Evolutionary conservation across 352 stramenopile genomes (phyloP).

Genomic region (Phytophthora idaei): DNA sequence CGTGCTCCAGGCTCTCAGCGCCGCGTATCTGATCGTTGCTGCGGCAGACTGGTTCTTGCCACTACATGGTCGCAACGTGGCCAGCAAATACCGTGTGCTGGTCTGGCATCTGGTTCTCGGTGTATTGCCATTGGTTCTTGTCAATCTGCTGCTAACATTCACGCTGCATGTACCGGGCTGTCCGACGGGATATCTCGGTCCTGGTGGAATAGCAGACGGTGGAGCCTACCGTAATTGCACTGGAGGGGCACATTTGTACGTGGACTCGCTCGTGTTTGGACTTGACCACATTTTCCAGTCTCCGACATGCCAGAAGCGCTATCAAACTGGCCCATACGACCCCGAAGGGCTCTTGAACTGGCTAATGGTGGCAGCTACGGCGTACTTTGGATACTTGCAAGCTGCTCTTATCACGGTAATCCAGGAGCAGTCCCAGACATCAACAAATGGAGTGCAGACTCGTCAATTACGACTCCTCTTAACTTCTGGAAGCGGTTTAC

Average conservation of each 20-base stretch:
- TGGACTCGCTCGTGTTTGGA: constrained; percentile 71
- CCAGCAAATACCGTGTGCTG: neutral
- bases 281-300: constrained; percentile 63
- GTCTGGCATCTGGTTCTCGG: constrained; percentile 33
- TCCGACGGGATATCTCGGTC: constrained; percentile 75
- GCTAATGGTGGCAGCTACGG: constrained; percentile 63
- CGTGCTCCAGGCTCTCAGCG: constrained; percentile 73
- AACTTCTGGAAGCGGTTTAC: constrained; percentile 16
- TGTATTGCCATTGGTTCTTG: constrained; percentile 39
- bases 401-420: constrained; percentile 37
- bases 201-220: constrained; percentile 56
- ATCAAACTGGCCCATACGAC: constrained; percentile 69
- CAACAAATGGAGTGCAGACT: neutral
- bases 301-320: constrained; percentile 62
- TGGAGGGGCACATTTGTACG: constrained; percentile 74
- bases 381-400: constrained; percentile 69
- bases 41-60: constrained; percentile 15
- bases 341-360: constrained; percentile 83
- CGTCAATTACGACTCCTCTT: constrained; percentile 9
- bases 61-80: neutral
- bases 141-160: constrained; percentile 66
- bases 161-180: constrained; percentile 64
- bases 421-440: neutral
- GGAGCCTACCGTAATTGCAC: constrained; percentile 67
- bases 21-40: constrained; percentile 49